Base-by-base conservation (phyloP, 2,329 filamentous ascomycete genomes). In the Pseudogymnoascus sp. region DNA sequence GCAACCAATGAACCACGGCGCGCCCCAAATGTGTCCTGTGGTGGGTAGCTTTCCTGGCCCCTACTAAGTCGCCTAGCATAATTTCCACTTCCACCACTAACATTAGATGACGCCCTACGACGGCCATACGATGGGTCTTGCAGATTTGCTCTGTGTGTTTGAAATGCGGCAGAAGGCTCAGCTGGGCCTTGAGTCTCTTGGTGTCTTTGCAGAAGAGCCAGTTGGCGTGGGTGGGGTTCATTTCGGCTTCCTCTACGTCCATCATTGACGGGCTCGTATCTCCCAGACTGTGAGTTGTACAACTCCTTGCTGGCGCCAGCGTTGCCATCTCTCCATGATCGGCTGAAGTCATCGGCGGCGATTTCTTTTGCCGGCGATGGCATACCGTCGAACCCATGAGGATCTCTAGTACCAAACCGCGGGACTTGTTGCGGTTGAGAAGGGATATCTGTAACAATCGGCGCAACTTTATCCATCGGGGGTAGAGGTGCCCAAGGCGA, bases 201-300 rank as follows among this genome's bases (percentile, higher is more conserved):
- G 38, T 84, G 83, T 56, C 93, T 82, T 73, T 97, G 93, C 53
- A 97, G 77, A 7, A 97, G 78, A 12, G 91, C 84, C 23, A 91
- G 89, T 67, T 93, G 88, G 59, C 89, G 85, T 63, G 84, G 81
- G 65, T 84, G 82, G 62, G 80, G 76, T 62, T 95, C 90, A 63
- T 86, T 84, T 61, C 89, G 85, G 31, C 89, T 86, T 16, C 84
- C 85, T 67, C 91, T 86, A 38, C 92, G 87, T 66, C 78, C 80
- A 63, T 96, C 91, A 61, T 84, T 80, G 3, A 93, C 93, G 14
- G 93, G 92, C 73, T 97, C 93, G 69, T 96, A 96, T 60, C 91
- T 88, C 16, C 93, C 93, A 62, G 91, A 96, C 63, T 96, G 89
- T n/a, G 93, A 96, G 73, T 97, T 97, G 78, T 87, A 97, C 0